Conservation (phyloP, 495 filamentous ascomycete genomes). For the Tuber aestivum region DNA sequence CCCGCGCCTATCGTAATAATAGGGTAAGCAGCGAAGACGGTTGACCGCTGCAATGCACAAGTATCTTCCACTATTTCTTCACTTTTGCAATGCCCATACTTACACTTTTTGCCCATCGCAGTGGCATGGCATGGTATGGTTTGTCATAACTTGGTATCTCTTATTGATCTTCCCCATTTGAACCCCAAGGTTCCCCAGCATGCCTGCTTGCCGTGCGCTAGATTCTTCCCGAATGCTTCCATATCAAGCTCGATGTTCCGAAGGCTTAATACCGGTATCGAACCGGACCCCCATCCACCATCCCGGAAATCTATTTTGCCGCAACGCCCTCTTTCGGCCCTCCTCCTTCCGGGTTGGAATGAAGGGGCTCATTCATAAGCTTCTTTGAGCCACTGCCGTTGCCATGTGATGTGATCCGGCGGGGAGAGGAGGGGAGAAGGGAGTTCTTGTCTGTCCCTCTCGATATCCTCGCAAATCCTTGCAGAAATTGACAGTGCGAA, state of each 20-base stretch:
- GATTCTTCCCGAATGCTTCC: background rate
- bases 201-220: background rate
- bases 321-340: background rate
- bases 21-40: background rate
- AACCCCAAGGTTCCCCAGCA: background rate
- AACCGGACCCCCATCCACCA: background rate
- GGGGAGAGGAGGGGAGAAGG: background rate
- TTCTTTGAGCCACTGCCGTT: background rate
- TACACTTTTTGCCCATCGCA: background rate
- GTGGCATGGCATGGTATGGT: background rate
- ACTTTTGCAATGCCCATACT: background rate
- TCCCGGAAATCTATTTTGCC: background rate
- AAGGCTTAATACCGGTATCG: background rate
- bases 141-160: background rate
- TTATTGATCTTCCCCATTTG: background rate
- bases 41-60: background rate
- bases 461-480: background rate
- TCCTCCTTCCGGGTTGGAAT: background rate
- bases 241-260: background rate
- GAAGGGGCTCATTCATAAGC: constrained; percentile 3
- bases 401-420: background rate
- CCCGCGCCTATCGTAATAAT: background rate
- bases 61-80: background rate
- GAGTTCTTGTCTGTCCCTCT: background rate
- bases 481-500: background rate